Evolutionary conservation across 2,329 filamentous ascomycete species (phyloP), one percentile per base, ranked within the genome.

Genomic region (Talaromyces sp.): DNA sequence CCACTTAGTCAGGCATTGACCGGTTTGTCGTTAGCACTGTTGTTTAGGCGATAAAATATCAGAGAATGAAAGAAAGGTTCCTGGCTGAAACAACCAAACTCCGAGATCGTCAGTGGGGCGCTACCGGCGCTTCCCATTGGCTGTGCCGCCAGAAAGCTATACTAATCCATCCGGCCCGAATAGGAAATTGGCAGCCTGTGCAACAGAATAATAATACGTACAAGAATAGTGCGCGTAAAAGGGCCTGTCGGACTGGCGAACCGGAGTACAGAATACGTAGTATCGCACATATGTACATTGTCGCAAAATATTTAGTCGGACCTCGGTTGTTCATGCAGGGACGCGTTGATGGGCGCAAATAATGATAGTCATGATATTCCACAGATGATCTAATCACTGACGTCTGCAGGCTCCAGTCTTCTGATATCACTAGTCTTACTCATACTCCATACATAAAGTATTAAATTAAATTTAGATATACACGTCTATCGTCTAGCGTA

Each of bases 401-500:
- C 44, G 44, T 47, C 44, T 47, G 44, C 44, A 44, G 44, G 44
- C 36, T 47, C 44, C 44, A 47, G n/a, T 9, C 8, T 47, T 22
- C 6, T 22, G 9, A 47, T 47, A 22, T 47, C 19, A 17, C 32
- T 36, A 36, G 5, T 36, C 5, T 36, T 36, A 17, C 33, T 17
- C 33, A 15, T 36, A 17, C 15, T 36, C 33, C 13, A 15, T 36
- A 17, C 33, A 36, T 17, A 30, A 30, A 9, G 8, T 30, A 30
- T 7, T 30, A 7, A 30, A 30, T 30, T 30, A 30, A 30, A 30
- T 30, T 13, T 33, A 11, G 11, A 4, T 33, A 13, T 33, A 33
- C 33, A 36, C 15, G 13, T 15, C 61, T 57, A 58, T 27, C 56
- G 59, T 56, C 64, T 68, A 3, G 69, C 67, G 69, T 80, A 85